Conservation (phyloP, 192 early-diverging fungal species). For the Oehlia diaphana region DNA sequence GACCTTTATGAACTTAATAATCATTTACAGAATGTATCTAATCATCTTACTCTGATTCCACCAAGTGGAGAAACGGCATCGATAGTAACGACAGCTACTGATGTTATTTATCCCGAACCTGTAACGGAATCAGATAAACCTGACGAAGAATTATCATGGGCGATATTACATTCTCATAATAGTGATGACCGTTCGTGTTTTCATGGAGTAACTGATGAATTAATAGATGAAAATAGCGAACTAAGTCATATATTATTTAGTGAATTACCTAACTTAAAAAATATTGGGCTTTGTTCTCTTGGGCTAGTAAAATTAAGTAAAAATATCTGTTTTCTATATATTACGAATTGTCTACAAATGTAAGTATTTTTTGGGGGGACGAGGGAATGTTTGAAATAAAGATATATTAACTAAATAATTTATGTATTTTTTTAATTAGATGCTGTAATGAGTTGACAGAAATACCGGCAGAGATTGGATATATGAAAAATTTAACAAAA, state of each 20-base stretch:
- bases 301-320: conserved; percentile 63
- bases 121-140: not conserved
- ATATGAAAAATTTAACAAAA: conserved; percentile 63
- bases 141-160: not conserved
- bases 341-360: conserved; percentile 69
- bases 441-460: conserved; percentile 71
- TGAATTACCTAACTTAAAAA: conserved; percentile 43
- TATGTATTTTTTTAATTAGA: conserved; percentile 40
- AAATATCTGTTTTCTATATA: conserved; percentile 65
- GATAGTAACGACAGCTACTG: conserved; percentile 6
- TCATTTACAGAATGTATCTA: not conserved
- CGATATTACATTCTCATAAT: not conserved
- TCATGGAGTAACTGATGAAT: not conserved
- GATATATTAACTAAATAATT: no score
- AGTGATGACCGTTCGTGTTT: conserved; percentile 8
- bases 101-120: not conserved
- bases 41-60: not conserved
- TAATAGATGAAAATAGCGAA: conserved; percentile 28
- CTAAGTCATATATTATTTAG: conserved; percentile 40
- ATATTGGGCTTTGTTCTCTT: conserved; percentile 61
- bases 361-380: conserved; percentile 40
- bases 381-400: no score
- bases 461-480: conserved; percentile 75
- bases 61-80: conserved; percentile 17
- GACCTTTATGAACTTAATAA: conserved; percentile 21